Conservation (phyloP, 106 monocot species). For the Posidonia australis region DNA sequence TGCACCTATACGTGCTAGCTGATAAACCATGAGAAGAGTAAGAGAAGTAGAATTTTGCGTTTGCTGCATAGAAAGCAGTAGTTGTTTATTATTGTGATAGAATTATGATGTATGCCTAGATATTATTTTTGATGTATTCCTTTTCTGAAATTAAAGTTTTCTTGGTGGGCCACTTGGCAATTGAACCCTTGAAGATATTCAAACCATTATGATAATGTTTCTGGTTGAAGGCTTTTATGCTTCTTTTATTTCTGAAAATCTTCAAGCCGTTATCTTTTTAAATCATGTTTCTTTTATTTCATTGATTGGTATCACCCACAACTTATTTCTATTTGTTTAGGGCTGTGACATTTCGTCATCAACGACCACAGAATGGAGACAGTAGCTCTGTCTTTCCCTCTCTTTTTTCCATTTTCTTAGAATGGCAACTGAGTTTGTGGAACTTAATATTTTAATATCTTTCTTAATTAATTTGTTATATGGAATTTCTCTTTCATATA, state of each 20-base stretch:
- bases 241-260: too few species aligned
- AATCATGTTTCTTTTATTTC: not conserved
- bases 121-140: too few species aligned
- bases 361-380: not conserved
- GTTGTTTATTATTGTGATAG: too few species aligned
- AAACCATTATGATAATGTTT: too few species aligned
- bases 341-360: slow-evolving; percentile 8
- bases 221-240: too few species aligned
- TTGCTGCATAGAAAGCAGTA: too few species aligned
- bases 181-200: too few species aligned
- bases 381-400: not conserved
- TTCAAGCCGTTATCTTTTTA: not conserved
- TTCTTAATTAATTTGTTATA: not conserved
- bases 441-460: not conserved
- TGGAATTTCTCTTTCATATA: not conserved
- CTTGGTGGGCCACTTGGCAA: too few species aligned
- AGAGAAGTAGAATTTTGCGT: too few species aligned
- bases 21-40: not conserved
- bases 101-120: too few species aligned
- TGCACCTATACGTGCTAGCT: not conserved
- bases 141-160: too few species aligned
- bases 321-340: slow-evolving; percentile 4
- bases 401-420: not conserved
- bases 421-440: not conserved
- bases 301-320: not conserved